Evolutionary conservation across 1,284 basidiomycete species (phyloP).

Genomic region (Lentinula novae-zelandiae): DNA sequence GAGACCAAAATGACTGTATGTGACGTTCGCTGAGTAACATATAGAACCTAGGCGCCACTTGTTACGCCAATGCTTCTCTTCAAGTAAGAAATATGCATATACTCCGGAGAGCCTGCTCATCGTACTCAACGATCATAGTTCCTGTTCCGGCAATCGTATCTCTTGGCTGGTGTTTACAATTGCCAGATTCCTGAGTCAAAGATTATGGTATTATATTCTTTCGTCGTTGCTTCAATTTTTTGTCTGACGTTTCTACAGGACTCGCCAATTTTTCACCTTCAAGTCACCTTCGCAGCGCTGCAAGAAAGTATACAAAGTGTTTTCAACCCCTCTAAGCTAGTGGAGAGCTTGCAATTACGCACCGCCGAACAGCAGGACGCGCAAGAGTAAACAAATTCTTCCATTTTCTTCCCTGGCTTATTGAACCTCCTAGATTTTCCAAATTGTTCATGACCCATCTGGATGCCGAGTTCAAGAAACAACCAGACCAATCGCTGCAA

Average conservation of each 20-base stretch:
- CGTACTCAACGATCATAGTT: constrained; percentile 38
- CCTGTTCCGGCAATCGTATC: constrained; percentile 68
- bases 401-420: constrained; percentile 12
- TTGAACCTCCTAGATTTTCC: constrained; percentile 62
- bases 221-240: background rate
- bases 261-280: constrained; percentile 71
- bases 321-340: constrained; percentile 80
- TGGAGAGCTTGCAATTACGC: constrained; percentile 77
- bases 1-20: constrained; percentile 11
- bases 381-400: constrained; percentile 64
- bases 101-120: background rate
- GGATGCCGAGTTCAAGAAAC: constrained; percentile 79
- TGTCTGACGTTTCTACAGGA: constrained; percentile 36
- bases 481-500: constrained; percentile 54
- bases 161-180: constrained; percentile 62
- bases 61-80: constrained; percentile 89
- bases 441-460: constrained; percentile 91
- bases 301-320: constrained; percentile 66
- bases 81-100: constrained; percentile 66
- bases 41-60: constrained; percentile 90
- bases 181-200: constrained; percentile 50
- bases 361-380: constrained; percentile 90
- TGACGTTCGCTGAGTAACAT: constrained; percentile 5
- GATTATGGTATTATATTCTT: constrained; percentile 44
- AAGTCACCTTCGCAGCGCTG: constrained; percentile 78